Conservation (phyloP, 176 grass and related monocot species). For the Zea luxurians region DNA sequence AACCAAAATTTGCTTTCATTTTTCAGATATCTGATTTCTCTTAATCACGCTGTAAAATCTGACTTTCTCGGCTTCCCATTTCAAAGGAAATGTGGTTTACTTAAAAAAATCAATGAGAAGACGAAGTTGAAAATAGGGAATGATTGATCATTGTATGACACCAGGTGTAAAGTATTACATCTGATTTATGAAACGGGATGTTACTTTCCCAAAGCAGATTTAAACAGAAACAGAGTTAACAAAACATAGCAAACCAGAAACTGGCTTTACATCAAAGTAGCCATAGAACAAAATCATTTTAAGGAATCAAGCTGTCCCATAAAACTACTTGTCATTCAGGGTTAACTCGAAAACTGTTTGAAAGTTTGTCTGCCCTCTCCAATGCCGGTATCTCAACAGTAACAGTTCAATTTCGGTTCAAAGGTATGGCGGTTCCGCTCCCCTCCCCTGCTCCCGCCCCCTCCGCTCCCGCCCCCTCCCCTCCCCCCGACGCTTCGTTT, state of each 20-base stretch:
- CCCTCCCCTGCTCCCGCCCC: too few relatives aligned
- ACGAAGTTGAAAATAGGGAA: not conserved
- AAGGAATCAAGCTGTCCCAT: not conserved
- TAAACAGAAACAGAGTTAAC: not conserved
- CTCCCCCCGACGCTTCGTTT: too few relatives aligned
- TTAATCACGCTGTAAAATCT: not conserved
- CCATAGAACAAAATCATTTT: not conserved
- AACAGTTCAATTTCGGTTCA: constrained; percentile 8
- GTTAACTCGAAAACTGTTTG: constrained; percentile 10
- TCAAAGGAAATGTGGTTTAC: not conserved
- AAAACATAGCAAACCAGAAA: not conserved
- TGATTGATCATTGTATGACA: not conserved
- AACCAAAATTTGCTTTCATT: not conserved
- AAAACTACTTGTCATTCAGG: not conserved
- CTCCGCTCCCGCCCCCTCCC: too few relatives aligned
- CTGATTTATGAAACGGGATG: not conserved
- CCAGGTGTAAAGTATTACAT: not conserved
- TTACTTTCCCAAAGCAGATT: not conserved
- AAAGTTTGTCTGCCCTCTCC: not conserved
- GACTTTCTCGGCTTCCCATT: not conserved
- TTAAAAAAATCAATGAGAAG: not conserved
- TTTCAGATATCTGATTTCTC: not conserved
- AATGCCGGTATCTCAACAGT: not conserved
- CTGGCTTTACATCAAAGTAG: not conserved
- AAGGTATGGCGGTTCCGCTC: too few relatives aligned